Base-by-base conservation (phyloP, 768 basidiomycete species). In the Glaciozyma antarctica region DNA sequence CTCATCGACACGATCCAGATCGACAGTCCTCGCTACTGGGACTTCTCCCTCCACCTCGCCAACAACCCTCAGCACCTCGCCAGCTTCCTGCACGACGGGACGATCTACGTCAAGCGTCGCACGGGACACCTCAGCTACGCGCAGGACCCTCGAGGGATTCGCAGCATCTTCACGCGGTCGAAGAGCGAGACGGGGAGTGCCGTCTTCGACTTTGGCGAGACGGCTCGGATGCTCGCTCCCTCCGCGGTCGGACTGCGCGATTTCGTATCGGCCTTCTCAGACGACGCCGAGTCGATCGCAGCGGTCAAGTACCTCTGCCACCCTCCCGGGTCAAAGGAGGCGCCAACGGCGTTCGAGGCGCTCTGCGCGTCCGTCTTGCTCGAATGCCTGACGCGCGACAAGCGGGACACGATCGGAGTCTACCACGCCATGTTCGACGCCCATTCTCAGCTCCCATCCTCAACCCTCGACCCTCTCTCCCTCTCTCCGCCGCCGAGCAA, bases 11-110 rank as follows among this genome's bases (percentile, higher is more conserved):
- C 88, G 6, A 86, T 99, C 71, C 81, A 87, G 54, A 86, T 93
- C 28, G 92, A 97, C 73, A 95, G 90, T 0, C 92, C 91, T 21
- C 84, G 95, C 8, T 98, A 99, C 76, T 95, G 90, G 89, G 87
- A 92, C 0, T 88, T 93, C 77, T 85, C 86, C 64, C 82, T 97
- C 43, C 88, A 93, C 72, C 83, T 88, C 24, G 81, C 84, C 48
- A 78, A 83, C 49, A 81, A 85, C 60, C 81, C 84, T 5, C 81
- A 80, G 19, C 87, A 94, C 75, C 83, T 83, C 57, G 82, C 83
- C 54, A 80, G 81, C 9, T 81, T 98, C 28, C 77, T 94, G 48
- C 81, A 80, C 43, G 86, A 82, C 64, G 87, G 91, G 70, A 94
- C 89, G 0, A 80, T 99, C 38, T 91, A 84, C 69, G 94, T 98